Percentiles rank a stretch among this genome's conserved stretches.
Conservation (phyloP, 257 asterid genomes). For the Hygrophila difformis region DNA sequence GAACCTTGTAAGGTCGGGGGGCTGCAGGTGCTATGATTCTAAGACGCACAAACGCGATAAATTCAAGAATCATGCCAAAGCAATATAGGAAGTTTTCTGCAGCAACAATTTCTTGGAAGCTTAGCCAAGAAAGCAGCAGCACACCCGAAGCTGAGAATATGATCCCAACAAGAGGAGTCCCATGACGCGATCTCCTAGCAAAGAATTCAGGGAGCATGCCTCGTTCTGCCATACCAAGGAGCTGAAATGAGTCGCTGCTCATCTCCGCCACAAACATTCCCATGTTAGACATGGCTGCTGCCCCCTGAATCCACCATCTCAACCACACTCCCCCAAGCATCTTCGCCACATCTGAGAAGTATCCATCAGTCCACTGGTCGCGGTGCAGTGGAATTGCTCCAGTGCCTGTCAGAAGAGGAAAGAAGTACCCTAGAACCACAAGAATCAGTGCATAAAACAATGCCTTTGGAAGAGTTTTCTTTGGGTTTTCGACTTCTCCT, state of each 20-base stretch:
- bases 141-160: conserved; percentile 6
- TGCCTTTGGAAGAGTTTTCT: conserved; percentile 10
- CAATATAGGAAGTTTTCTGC: conserved; percentile 11
- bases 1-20: conserved; percentile 1
- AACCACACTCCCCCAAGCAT: conserved; percentile 2
- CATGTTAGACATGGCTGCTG: conserved; percentile 2
- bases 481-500: conserved; percentile 4
- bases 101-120: conserved; percentile 1
- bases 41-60: conserved; percentile 8
- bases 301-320: conserved; percentile 2
- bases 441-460: conserved; percentile 5
- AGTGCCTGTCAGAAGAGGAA: conserved; percentile 3
- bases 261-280: conserved; percentile 6
- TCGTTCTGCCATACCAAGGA: conserved; percentile 8
- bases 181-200: conserved; percentile 1
- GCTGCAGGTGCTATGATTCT: background rate
- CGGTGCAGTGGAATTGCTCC: conserved; percentile 6
- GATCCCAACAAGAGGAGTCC: conserved; percentile 5
- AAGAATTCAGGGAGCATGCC: conserved; percentile 7
- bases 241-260: conserved; percentile 8
- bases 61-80: conserved; percentile 7
- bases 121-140: background rate
- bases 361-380: background rate
- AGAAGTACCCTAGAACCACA: conserved; percentile 6
- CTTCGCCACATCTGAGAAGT: conserved; percentile 9